These are phyloP conservation scores for Cyclotella baltica DNA, from an alignment of 108 stramenopile species.

Conservation along the genomic window DNA sequence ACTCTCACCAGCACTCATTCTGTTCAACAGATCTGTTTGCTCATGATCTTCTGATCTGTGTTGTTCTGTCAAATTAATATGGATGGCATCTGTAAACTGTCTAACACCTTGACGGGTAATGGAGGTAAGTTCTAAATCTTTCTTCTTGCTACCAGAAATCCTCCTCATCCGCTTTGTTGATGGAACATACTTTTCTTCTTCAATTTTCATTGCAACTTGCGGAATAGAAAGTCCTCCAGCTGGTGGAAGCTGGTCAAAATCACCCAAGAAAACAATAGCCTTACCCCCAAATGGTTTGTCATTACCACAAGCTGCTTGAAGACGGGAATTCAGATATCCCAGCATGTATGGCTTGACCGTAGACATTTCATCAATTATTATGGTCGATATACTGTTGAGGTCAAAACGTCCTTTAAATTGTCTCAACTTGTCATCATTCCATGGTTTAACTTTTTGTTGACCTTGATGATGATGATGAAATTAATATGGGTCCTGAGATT, in stretches of 20 bases:
- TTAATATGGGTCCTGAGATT: no score
- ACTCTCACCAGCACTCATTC: conserved; percentile 9
- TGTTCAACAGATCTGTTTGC: not conserved
- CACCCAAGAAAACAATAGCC: not conserved
- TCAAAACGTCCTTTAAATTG: not conserved
- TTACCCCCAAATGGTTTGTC: not conserved
- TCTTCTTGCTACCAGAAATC: conserved; percentile 3
- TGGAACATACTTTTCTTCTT: not conserved
- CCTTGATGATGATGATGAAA: no score
- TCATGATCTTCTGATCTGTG: not conserved
- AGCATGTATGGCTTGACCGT: not conserved
- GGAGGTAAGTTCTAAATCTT: not conserved
- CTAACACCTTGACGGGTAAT: not conserved
- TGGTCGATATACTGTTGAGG: not conserved
- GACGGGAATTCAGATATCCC: not conserved
- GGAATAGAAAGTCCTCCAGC: not conserved
- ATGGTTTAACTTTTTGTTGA: not conserved
- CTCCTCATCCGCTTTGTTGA: not conserved
- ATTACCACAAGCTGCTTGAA: not conserved
- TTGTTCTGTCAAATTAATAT: not conserved
- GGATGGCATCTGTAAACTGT: not conserved
- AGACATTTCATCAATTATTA: conserved; percentile 4
- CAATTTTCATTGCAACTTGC: conserved; percentile 1
- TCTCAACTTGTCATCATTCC: not conserved
- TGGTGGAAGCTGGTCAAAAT: conserved; percentile 2